Conservation (phyloP, 768 basidiomycete species). For the Serendipita vermifera region DNA sequence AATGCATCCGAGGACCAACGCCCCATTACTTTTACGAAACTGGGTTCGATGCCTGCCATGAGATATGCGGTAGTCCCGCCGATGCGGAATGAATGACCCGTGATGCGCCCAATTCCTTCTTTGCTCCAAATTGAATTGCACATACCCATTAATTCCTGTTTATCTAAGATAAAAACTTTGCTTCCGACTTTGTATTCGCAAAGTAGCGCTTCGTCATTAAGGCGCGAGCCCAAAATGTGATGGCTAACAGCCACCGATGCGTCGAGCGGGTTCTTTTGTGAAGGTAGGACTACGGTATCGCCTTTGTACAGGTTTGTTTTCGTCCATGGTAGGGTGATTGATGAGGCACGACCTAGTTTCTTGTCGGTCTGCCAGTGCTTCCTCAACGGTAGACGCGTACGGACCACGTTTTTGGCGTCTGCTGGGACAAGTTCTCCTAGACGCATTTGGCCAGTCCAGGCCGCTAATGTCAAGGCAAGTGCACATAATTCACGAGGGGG, state of each 20-base stretch:
- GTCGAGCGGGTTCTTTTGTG: neutral
- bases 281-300: neutral
- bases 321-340: neutral
- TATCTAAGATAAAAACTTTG: neutral
- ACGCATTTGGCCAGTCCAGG: neutral
- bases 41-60: conserved; percentile 21
- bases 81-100: conserved; percentile 27
- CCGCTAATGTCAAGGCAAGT: neutral
- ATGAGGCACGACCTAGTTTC: neutral
- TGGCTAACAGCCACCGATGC: neutral
- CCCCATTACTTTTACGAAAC: conserved; percentile 22
- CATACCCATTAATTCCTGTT: neutral
- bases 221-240: neutral
- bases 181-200: neutral
- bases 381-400: neutral
- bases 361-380: neutral
- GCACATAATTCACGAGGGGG: neutral
- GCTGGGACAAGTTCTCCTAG: neutral
- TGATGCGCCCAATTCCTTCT: neutral
- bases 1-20: conserved; percentile 27
- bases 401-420: neutral
- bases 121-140: neutral
- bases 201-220: neutral
- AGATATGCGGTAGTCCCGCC: conserved; percentile 25
- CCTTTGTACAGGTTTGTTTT: neutral